Evolutionary conservation across 202 grass and related monocot genomes (phyloP), one percentile per base, ranked within the genome.

Genomic region (Eragrostis tef): DNA sequence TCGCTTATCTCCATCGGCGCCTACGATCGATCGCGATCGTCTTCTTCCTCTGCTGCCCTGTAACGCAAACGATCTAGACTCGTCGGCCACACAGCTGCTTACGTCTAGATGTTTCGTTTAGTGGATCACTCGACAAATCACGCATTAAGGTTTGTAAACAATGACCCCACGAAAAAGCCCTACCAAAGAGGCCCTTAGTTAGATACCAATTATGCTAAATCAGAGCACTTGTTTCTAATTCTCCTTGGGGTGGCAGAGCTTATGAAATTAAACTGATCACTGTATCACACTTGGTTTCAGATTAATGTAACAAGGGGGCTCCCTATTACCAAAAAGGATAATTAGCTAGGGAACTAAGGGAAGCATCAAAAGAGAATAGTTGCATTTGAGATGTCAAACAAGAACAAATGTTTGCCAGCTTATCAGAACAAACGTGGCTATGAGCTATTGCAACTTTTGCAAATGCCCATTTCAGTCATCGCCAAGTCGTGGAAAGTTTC

Each of bases 1-100:
- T 70, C 1, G 2, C 67, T n/a, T 34, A 31, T 9, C 41, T 75
- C 46, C 22, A 48, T 48, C 67, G 43, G n/a, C n/a, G n/a, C 43
- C 63, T 66, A 12, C 7, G 19, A 7, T 7, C 34, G 34, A n/a
- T n/a, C n/a, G n/a, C 9, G 3, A 61, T 61, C 54, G 21, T 83
- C 70, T 10, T 65, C 42, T 68, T 51, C 34, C 24, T 64, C 69
- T 27, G 34, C 16, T 26, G 11, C 11, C 1, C 8, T 11, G n/a
- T 11, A 51, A 43, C 57, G 17, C 14, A 39, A 22, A 79, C 64
- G 87, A 66, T 87, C 52, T 31, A 9, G 62, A 17, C 12, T 66
- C 22, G 26, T n/a, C 43, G 58, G 2, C 24, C 22, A 11, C 26
- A 29, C 24, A 15, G 26, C 60, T 15, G 26, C 26, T 63, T 47